Conservation (phyloP, 371 early-diverging fungal species). For the Actinomortierella wolfii region DNA sequence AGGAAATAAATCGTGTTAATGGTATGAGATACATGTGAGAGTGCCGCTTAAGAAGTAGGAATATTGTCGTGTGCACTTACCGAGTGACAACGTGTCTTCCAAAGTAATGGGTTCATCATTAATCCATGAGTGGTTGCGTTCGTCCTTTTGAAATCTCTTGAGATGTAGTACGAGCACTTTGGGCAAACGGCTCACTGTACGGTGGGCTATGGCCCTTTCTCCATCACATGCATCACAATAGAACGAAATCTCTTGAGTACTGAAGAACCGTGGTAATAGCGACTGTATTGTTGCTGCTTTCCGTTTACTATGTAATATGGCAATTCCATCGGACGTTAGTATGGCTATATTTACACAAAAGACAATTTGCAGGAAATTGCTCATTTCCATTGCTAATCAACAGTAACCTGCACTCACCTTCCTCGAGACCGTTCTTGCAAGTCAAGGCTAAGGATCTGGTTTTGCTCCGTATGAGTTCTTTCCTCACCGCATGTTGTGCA, state of each 20-base stretch:
- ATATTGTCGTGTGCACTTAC: too few relatives aligned
- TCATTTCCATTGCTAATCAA: too few relatives aligned
- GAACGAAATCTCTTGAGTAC: slow-evolving; percentile 10
- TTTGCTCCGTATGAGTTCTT: slow-evolving; percentile 16
- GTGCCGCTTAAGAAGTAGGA: too few relatives aligned
- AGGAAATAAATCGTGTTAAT: too few relatives aligned
- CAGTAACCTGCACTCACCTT: too few relatives aligned
- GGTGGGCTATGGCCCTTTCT: slow-evolving; percentile 16
- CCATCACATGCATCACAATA: slow-evolving; percentile 18
- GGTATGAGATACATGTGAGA: too few relatives aligned
- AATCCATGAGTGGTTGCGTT: slow-evolving; percentile 11
- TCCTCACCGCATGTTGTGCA: slow-evolving; percentile 21
- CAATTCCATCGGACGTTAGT: too few relatives aligned
- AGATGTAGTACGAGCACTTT: slow-evolving; percentile 23
- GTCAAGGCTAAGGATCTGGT: slow-evolving; percentile 26
- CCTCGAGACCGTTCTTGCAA: neutral
- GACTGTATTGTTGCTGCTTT: too few relatives aligned
- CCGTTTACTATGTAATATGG: too few relatives aligned
- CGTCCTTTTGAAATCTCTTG: slow-evolving; percentile 18
- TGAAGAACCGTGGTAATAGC: slow-evolving; percentile 24
- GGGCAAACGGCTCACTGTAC: slow-evolving; percentile 22
- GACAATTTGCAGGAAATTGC: too few relatives aligned
- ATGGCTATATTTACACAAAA: too few relatives aligned
- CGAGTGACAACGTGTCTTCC: too few relatives aligned
- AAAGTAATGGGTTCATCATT: slow-evolving; percentile 12